Evolutionary conservation across 129 eudicot genomes (phyloP), one percentile per base, ranked within the genome.

Genomic region (Flaveria trinervia): DNA sequence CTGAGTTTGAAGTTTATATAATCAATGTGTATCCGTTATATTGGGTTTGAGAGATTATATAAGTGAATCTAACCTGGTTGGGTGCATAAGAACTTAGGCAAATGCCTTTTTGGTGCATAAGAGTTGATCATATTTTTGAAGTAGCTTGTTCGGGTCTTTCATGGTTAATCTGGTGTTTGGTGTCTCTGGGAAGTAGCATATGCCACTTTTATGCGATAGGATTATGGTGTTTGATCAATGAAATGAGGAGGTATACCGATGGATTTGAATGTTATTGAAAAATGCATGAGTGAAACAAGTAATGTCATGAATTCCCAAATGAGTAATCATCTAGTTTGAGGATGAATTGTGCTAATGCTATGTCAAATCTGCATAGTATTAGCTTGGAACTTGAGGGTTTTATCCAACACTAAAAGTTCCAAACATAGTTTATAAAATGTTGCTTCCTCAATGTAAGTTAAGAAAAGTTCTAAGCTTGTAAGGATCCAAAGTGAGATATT

Each of bases 101-200:
- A 9, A 36, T 22, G 26, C 26, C 41, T 28, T 2, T 2, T 69
- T 23, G 73, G 25, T 0, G 20, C 2, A 10, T 14, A 23, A 22
- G 50, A 14, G 60, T 48, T 46, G 0, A 11, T 28, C 16, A 51
- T 2, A 9, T 3, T 51, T 71, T 18, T 14, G 9, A 16, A 51
- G 20, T 71, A 71, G 28, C 51, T 50, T 50, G 22, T 15, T 36
- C 10, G 39, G 64, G 64, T 55, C 14, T 39, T 52, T 9, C 1
- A 11, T 17, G 66, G 52, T 55, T 72, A 55, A 56, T 55, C 52
- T 72, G 67, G 36, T 72, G 77, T 55, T 71, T 51, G 75, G 48
- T 14, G 43, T 61, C 26, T 41, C 9, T 61, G 26, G 68, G 18
- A 71, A 71, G 48, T 50, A 28, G 59, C 26, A 49, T 45, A 13